phyloP scores from a whole-genome alignment of 345 rosid species.

The Mercurialis annua region DNA sequence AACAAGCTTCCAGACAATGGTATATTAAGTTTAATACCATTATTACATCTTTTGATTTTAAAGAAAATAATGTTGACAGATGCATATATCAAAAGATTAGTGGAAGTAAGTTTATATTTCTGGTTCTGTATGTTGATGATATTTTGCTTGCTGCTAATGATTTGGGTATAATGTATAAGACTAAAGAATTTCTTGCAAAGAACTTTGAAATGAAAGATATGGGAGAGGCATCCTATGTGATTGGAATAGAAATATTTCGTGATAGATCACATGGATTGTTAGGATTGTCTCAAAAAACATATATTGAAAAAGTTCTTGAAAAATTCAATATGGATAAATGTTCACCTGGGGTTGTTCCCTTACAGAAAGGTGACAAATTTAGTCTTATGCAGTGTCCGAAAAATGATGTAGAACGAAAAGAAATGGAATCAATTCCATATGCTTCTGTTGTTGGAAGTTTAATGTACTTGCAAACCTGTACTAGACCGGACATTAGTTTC shows the following conservation, averaged over 20 bases:
- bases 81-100: background rate
- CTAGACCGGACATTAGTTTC: background rate
- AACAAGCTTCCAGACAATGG: background rate
- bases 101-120: too few relatives aligned
- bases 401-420: background rate
- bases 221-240: too few relatives aligned
- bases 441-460: background rate
- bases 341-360: background rate
- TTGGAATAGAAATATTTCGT: too few relatives aligned
- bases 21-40: background rate
- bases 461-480: background rate
- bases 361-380: background rate
- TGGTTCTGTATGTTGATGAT: too few relatives aligned
- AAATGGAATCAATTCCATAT: background rate
- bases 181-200: too few relatives aligned
- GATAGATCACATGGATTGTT: too few relatives aligned
- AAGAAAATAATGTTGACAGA: background rate
- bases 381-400: background rate
- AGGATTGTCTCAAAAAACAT: too few relatives aligned
- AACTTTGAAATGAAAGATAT: too few relatives aligned
- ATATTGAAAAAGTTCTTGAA: too few relatives aligned
- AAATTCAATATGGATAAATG: too few relatives aligned
- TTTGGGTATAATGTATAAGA: too few relatives aligned
- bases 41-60: background rate
- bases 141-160: too few relatives aligned